Conservation (phyloP, 306 rosid genomes). For the Citrullus colocynthis region DNA sequence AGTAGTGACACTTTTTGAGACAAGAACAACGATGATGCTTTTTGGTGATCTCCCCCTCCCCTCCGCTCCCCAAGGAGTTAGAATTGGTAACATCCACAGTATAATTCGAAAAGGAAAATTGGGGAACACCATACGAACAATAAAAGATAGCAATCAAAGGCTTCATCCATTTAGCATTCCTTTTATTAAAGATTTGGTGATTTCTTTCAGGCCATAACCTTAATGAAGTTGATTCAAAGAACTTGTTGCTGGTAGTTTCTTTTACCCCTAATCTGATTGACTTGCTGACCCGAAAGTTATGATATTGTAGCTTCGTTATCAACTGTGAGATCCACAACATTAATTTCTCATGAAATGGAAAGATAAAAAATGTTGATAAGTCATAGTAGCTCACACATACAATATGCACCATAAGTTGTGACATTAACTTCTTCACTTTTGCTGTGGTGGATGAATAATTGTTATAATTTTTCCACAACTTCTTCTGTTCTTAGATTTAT, state of each 20-base stretch:
- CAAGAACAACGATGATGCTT: not conserved
- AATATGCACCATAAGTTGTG: not conserved
- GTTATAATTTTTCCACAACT: not conserved
- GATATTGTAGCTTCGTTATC: not conserved
- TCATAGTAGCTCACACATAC: not conserved
- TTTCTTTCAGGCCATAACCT: not conserved
- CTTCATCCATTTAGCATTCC: not conserved
- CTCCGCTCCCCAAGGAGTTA: not conserved
- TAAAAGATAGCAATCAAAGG: not conserved
- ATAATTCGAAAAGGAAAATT: not conserved
- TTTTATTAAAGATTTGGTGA: not conserved
- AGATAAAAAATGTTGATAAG: not conserved
- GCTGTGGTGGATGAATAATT: not conserved
- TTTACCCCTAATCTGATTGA: not conserved
- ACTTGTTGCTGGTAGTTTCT: not conserved
- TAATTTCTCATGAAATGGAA: not conserved
- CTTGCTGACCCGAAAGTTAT: not conserved
- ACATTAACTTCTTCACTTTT: not conserved
- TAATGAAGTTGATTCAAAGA: not conserved
- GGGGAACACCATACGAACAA: not conserved
- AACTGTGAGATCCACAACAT: not conserved
- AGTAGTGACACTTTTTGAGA: not conserved
- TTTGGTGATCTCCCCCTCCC: not conserved
- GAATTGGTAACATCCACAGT: not conserved
- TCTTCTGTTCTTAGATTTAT: not conserved